phyloP scores from a whole-genome alignment of 306 rosid species.

The Quercus berberidifolia region DNA sequence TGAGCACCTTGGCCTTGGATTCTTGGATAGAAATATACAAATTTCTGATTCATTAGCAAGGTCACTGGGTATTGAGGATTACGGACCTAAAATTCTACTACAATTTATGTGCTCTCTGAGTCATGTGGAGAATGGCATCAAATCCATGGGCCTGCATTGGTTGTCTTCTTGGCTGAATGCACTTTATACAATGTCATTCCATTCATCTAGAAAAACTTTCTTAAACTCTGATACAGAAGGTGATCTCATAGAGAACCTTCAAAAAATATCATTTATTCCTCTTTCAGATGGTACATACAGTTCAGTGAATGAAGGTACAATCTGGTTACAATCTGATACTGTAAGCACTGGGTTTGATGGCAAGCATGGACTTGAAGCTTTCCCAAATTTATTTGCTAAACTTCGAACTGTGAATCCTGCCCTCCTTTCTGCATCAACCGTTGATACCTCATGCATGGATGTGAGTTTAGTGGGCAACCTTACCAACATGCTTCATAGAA shows the following conservation, averaged over 20 bases:
- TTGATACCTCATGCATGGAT: constrained; percentile 41
- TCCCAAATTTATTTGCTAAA: constrained; percentile 64
- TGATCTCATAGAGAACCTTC: constrained; percentile 43
- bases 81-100: constrained; percentile 70
- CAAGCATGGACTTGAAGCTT: constrained; percentile 55
- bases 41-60: constrained; percentile 65
- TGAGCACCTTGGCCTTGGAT: constrained; percentile 81
- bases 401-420: constrained; percentile 68
- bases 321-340: constrained; percentile 71
- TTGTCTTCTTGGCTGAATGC: constrained; percentile 61
- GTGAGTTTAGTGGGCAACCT: constrained; percentile 40
- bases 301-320: constrained; percentile 68
- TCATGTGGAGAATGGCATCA: constrained; percentile 35
- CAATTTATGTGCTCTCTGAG: constrained; percentile 55
- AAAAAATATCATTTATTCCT: constrained; percentile 62
- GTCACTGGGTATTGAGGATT: constrained; percentile 81
- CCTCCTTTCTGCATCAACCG: constrained; percentile 49
- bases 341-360: constrained; percentile 46
- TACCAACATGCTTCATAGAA: constrained; percentile 52
- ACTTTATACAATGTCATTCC: constrained; percentile 45
- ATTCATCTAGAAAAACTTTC: constrained; percentile 39
- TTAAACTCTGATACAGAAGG: constrained; percentile 36
- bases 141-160: constrained; percentile 69
- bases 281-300: constrained; percentile 87
- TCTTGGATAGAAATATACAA: constrained; percentile 56